phyloP scores from a whole-genome alignment of 805 yeast genomes.

The Cyberlindnera bimundalis region DNA sequence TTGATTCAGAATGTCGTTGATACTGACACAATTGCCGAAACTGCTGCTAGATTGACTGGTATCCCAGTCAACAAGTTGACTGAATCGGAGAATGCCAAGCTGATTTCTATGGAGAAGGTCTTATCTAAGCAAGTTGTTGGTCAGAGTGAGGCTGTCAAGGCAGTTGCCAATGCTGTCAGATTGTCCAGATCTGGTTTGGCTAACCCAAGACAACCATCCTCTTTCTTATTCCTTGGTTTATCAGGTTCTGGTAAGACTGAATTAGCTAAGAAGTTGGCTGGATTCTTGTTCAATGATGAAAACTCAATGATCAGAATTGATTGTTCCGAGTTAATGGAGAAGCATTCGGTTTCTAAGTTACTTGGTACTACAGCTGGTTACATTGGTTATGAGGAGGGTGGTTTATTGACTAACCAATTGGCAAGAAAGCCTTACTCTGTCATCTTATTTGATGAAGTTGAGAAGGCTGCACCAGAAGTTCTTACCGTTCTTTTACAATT shows the following conservation, averaged over 20 bases:
- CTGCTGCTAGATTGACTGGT: slow-evolving; percentile 95
- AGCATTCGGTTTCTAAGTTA: slow-evolving; percentile 91
- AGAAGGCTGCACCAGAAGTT: slow-evolving; percentile 98
- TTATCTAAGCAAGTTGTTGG: slow-evolving; percentile 86
- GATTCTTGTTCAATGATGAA: slow-evolving; percentile 93
- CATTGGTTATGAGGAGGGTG: slow-evolving; percentile 97
- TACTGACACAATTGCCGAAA: slow-evolving; percentile 89
- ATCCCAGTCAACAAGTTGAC: slow-evolving; percentile 93
- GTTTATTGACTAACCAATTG: slow-evolving; percentile 88
- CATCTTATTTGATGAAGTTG: slow-evolving; percentile 95
- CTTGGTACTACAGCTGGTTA: slow-evolving; percentile 98
- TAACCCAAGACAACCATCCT: slow-evolving; percentile 95
- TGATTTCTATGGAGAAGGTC: slow-evolving; percentile 91
- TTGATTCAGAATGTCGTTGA: slow-evolving; percentile 89
- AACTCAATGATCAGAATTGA: slow-evolving; percentile 96
- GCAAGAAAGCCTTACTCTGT: slow-evolving; percentile 93
- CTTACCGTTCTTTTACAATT: slow-evolving; percentile 87
- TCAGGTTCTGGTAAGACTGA: slow-evolving; percentile 99
- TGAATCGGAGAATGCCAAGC: slow-evolving; percentile 91
- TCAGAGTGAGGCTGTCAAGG: slow-evolving; percentile 92
- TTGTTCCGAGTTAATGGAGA: slow-evolving; percentile 94
- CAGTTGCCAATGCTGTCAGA: slow-evolving; percentile 93
- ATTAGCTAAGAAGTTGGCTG: slow-evolving; percentile 94
- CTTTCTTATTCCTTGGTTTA: slow-evolving; percentile 89
- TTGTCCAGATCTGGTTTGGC: slow-evolving; percentile 91